These are phyloP conservation scores for Calonectria hawksworthii DNA, from an alignment of 2,329 filamentous ascomycete genomes.

Conservation along the genomic window DNA sequence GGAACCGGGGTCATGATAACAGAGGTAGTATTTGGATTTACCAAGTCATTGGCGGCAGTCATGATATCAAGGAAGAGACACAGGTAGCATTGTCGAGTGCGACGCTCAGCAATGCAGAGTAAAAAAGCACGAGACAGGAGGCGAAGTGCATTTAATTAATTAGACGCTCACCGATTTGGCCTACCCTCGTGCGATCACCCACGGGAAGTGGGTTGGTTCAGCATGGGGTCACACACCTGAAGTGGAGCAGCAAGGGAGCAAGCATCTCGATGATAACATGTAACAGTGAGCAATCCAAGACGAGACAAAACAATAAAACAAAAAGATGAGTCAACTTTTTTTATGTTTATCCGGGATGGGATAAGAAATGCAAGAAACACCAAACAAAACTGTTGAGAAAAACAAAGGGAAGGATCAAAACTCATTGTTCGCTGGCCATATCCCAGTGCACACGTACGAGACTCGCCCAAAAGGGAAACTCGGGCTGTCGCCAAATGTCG, in stretches of 20 bases:
- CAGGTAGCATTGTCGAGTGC: neutral
- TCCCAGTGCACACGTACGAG: neutral
- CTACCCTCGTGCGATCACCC: slow-evolving; percentile 15
- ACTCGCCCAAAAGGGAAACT: neutral
- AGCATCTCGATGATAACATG: slow-evolving; percentile 21
- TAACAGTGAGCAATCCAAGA: slow-evolving; percentile 1
- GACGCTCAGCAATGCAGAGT: neutral
- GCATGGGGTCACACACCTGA: neutral
- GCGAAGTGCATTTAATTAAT: neutral
- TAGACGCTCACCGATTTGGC: slow-evolving; percentile 9
- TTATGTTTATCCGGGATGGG: neutral
- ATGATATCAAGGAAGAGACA: neutral
- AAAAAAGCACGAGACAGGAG: neutral
- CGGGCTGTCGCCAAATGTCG: neutral
- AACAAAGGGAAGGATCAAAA: neutral
- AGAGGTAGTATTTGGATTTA: neutral
- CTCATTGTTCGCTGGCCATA: neutral
- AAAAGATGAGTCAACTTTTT: neutral
- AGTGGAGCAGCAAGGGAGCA: slow-evolving; percentile 1
- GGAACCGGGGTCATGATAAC: neutral
- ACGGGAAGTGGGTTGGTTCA: slow-evolving; percentile 19
- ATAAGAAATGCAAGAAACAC: neutral
- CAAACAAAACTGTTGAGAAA: neutral
- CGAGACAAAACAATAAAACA: slow-evolving; percentile 7
- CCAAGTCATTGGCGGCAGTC: neutral